Conservation (phyloP, 2,329 filamentous ascomycete species). For the Arthrobotrys musiformis region DNA sequence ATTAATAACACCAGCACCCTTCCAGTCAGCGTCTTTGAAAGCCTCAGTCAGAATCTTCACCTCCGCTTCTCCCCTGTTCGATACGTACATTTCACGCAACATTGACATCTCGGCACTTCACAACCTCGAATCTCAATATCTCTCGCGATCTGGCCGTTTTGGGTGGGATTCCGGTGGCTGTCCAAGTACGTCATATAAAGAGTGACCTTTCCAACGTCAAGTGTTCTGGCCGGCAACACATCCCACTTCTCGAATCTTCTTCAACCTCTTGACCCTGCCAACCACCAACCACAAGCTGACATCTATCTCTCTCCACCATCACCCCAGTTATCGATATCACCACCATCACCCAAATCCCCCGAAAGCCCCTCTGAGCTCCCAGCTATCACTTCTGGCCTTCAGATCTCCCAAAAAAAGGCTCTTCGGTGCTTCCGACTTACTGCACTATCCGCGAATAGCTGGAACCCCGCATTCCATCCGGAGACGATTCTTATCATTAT, state of each 20-base stretch:
- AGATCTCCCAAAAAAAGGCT: too few species aligned
- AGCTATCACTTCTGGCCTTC: neutral
- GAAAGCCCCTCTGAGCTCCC: neutral
- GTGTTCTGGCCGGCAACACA: slow-evolving; percentile 43
- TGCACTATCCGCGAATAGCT: neutral
- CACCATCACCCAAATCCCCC: neutral
- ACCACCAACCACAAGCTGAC: slow-evolving; percentile 5
- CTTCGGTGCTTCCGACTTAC: neutral
- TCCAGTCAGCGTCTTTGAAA: neutral
- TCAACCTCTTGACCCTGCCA: slow-evolving; percentile 13
- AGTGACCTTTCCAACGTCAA: slow-evolving; percentile 17
- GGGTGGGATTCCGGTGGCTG: neutral
- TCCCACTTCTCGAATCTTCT: slow-evolving; percentile 42
- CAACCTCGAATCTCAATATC: too few species aligned
- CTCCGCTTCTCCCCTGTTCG: neutral
- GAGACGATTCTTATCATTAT: slow-evolving; percentile 8
- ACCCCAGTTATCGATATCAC: neutral
- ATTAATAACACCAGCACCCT: slow-evolving; percentile 12
- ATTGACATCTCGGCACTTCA: too few species aligned
- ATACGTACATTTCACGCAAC: too few species aligned
- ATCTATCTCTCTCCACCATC: neutral
- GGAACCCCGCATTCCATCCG: slow-evolving; percentile 29
- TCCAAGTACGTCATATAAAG: slow-evolving; percentile 37
- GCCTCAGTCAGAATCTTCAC: neutral
- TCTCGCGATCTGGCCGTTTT: neutral